Base-by-base conservation (phyloP, 2,329 filamentous ascomycete genomes). In the Hypoxylon sp. region DNA sequence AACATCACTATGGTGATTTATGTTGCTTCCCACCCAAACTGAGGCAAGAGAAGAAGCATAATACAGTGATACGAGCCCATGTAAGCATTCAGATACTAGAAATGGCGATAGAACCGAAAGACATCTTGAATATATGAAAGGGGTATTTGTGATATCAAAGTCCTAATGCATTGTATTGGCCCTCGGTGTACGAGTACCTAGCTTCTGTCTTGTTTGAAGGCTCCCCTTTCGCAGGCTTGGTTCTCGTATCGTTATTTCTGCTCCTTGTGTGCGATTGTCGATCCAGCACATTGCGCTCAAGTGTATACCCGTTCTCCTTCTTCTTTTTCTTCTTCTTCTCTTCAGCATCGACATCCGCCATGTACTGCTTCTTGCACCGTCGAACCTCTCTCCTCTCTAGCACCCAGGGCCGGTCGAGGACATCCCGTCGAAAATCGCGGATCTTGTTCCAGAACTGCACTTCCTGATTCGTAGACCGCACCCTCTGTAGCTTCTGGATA, bases 381-480 rank as follows among this genome's bases (percentile, higher is more conserved):
- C 81, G 81, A 47, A 88, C 77, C 55, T 84, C 80, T 59, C 77
- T 79, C 20, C 75, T 73, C 28, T 77, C 80, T 28, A 90, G 68
- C n/a, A 81, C 72, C 88, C 88, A 90, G 0, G 85, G 82, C 58
- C 73, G 76, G 2, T 75, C 73, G 13, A 90, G 77, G 5, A 87
- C 78, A 3, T 85, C 79, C 32, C 70, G 71, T 34, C 80, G 80
- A 70, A 90, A 88, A 28, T 74, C 74, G 17, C 73, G 67, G 46
- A 82, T 78, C 75, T 86, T 86, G 68, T 83, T 79, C 88, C 88
- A 90, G 7, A 88, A 84, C 6, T 71, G 74, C 3, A 89, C 78
- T 72, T 91, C 88, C 32, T 84, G 79, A 47, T 82, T 80, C 0
- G 87, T 90, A 46, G 82, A 80, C 22, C 71, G 73, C 3, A 90